Evolutionary conservation across 1,284 basidiomycete genomes (phyloP), one percentile per base, ranked within the genome.

Genomic region (Apiotrichum laibachii): DNA sequence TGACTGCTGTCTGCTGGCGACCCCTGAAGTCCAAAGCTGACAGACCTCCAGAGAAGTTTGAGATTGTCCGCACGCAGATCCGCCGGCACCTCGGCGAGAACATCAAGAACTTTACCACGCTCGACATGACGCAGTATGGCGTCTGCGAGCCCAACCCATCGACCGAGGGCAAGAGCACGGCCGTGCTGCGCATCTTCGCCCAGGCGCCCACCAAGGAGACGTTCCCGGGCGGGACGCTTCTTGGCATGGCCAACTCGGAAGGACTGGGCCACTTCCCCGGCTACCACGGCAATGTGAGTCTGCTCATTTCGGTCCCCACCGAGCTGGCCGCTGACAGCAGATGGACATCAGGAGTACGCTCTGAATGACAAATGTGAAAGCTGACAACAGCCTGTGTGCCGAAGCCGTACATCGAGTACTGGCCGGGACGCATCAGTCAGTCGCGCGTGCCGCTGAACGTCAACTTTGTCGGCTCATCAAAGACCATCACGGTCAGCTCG

Each of bases 111-210:
- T 55, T 50, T 37, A 53, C 45, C 49, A 34, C 55, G 16, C 57
- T 67, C 22, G 61, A 61, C 45, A 63, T 70, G 53, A 62, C 60
- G 18, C 59, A 68, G 50, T 65, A 66, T 37, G 66, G 68, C 5
- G 55, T 60, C 3, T 59, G 61, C 21, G 58, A 54, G n/a, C 49
- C 54, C 35, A 50, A 65, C 49, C 57, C 66, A 2, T 33, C 59
- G 39, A 62, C 52, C 19, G 65, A 67, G 35, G 65, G 60, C 7
- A 42, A 56, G 18, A 63, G 58, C 13, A 70, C 67, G 12, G 62
- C 62, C 8, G 58, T 60, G 50, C 45, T 70, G 43, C 56, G 68
- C 8, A 58, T 70, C 48, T 58, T 68, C 31, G 66, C 67, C 5
- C 68, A 70, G 56, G 60, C 65, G 2, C 34, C 46, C 16, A 55